A percentile compares a stretch with the other conserved stretches of the same genome.
phyloP scores from a whole-genome alignment of 148 eudicot genomes.

The Agrostemma githago region DNA sequence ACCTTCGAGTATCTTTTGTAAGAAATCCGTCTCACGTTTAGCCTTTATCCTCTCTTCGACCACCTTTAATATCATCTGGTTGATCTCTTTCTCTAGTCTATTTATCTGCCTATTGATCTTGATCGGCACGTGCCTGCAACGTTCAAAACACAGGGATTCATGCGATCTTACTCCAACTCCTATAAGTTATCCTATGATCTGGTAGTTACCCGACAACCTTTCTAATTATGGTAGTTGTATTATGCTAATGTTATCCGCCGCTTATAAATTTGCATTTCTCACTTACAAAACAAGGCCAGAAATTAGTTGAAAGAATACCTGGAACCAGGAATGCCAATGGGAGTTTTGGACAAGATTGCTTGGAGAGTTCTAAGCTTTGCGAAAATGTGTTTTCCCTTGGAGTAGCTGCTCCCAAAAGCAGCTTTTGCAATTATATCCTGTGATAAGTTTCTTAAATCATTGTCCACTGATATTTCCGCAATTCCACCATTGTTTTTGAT shows the following conservation, averaged over 20 bases:
- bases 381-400: slow-evolving; percentile 52
- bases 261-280: too few species aligned
- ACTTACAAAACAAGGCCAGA: too few species aligned
- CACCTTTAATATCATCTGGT: slow-evolving; percentile 36
- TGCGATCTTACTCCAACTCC: too few species aligned
- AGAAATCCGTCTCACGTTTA: slow-evolving; percentile 38
- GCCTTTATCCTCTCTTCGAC: slow-evolving; percentile 37
- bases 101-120: slow-evolving; percentile 41
- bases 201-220: too few species aligned
- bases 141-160: too few species aligned
- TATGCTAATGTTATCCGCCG: too few species aligned
- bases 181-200: too few species aligned
- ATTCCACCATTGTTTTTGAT: slow-evolving; percentile 26
- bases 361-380: slow-evolving; percentile 38
- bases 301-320: slow-evolving; percentile 27
- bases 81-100: slow-evolving; percentile 45
- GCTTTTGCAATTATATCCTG: slow-evolving; percentile 64
- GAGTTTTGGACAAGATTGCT: slow-evolving; percentile 35
- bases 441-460: slow-evolving; percentile 48
- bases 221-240: too few species aligned
- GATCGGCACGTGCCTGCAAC: slow-evolving; percentile 41
- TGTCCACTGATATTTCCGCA: slow-evolving; percentile 40
- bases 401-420: slow-evolving; percentile 53
- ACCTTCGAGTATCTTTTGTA: slow-evolving; percentile 48
- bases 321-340: slow-evolving; percentile 47